Percentiles rank a stretch among this genome's conserved stretches.
These are phyloP conservation scores for Globisporangium lucens DNA, from an alignment of 352 stramenopile species.

Conservation along the genomic window DNA sequence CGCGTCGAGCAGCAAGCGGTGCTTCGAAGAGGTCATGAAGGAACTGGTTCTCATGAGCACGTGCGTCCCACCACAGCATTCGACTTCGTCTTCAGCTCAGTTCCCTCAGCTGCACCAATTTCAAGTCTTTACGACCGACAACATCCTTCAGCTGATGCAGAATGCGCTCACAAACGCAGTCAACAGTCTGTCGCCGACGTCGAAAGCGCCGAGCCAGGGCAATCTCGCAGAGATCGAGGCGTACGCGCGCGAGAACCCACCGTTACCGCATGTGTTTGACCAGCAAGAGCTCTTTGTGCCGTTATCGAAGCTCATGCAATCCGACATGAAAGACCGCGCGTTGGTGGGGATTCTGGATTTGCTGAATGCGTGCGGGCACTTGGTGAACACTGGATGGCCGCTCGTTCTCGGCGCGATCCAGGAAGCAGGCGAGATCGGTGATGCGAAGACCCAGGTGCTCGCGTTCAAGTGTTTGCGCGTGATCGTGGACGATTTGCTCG, in stretches of 20 bases:
- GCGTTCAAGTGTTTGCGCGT: slow-evolving; percentile 96
- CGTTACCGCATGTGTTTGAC: slow-evolving; percentile 51
- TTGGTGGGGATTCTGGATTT: slow-evolving; percentile 73
- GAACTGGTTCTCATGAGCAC: slow-evolving; percentile 73
- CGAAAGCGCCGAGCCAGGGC: slow-evolving; percentile 36
- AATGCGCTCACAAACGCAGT: slow-evolving; percentile 58
- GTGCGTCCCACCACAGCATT: slow-evolving; percentile 36
- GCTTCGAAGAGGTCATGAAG: slow-evolving; percentile 74
- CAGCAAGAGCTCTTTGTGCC: slow-evolving; percentile 69
- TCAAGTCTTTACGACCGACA: slow-evolving; percentile 75
- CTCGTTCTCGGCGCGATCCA: slow-evolving; percentile 64
- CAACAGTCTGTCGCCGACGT: slow-evolving; percentile 54
- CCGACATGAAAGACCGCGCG: slow-evolving; percentile 74
- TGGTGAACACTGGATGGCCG: slow-evolving; percentile 70
- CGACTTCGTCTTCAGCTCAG: slow-evolving; percentile 30
- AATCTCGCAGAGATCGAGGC: slow-evolving; percentile 49
- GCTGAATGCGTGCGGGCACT: slow-evolving; percentile 69
- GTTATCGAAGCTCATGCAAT: slow-evolving; percentile 54
- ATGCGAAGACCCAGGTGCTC: slow-evolving; percentile 75
- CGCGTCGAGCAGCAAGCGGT: slow-evolving; percentile 61
- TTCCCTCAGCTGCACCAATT: slow-evolving; percentile 68
- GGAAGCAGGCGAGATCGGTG: slow-evolving; percentile 58
- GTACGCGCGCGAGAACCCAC: slow-evolving; percentile 27
- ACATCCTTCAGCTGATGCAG: slow-evolving; percentile 78
- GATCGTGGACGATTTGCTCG: slow-evolving; percentile 96